Conservation (phyloP, 441 rosid genomes). For the Jatropha podagrica region DNA sequence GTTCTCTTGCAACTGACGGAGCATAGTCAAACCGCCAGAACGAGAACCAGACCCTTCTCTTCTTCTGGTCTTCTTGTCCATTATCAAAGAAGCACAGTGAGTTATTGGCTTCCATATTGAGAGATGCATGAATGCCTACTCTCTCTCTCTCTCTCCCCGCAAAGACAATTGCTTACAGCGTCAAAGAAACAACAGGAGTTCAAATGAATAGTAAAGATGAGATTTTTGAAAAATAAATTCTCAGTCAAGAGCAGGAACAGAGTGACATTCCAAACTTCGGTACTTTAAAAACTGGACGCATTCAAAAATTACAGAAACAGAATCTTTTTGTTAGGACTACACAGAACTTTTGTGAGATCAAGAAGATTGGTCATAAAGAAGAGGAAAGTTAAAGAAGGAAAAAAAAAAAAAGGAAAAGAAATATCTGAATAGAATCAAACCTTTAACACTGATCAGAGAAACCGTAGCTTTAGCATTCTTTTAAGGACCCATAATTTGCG, state of each 20-base stretch:
- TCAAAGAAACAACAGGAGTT: constrained; percentile 23
- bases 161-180: constrained; percentile 13
- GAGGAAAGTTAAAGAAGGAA: constrained; percentile 20
- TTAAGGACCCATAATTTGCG: constrained; percentile 34
- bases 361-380: constrained; percentile 34
- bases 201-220: constrained; percentile 23
- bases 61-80: constrained; percentile 75
- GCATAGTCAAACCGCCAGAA: constrained; percentile 41
- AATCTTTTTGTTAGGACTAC: constrained; percentile 28
- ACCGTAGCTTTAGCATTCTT: constrained; percentile 38
- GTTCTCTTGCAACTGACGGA: constrained; percentile 58
- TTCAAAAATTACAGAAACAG: constrained; percentile 36
- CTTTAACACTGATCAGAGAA: constrained; percentile 44
- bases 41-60: constrained; percentile 55
- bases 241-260: constrained; percentile 9
- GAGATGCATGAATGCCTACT: constrained; percentile 29
- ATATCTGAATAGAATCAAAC: constrained; percentile 30
- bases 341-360: constrained; percentile 26
- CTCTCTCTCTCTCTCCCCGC: constrained; percentile 16
- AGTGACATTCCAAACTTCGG: constrained; percentile 24
- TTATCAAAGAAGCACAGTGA: constrained; percentile 80
- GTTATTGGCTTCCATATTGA: constrained; percentile 88
- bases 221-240: constrained; percentile 21
- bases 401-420: constrained; percentile 18
- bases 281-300: constrained; percentile 36